Evolutionary conservation across 441 rosid genomes (phyloP), one percentile per base, ranked within the genome.

Genomic region (Syzygium malaccense): DNA sequence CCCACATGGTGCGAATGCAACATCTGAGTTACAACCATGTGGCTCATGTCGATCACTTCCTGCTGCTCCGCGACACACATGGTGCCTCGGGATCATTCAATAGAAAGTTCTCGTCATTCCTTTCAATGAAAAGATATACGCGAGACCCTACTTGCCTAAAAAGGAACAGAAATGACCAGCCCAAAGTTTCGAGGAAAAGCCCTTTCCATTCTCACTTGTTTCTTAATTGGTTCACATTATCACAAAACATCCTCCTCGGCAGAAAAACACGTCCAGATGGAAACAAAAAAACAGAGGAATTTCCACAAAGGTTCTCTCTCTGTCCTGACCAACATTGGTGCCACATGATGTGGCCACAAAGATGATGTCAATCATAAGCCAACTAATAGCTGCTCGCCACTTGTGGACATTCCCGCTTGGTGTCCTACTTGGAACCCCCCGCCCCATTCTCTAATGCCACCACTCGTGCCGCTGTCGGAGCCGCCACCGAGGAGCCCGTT

Each of bases 321-420:
- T 54, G 88, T 53, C 15, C 60, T 15, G 28, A 49, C 30, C 78
- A 19, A 18, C 55, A 12, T 51, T 26, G 45, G 45, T 1, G 55
- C 30, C 28, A 41, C 88, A 48, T 45, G 48, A 7, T 45, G 7
- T 20, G 79, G 56, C 54, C 55, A 58, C 37, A 12, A 37, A 3
- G 25, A 18, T 18, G 83, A 79, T 14, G 85, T 62, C 89, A 55
- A 86, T 75, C 86, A 86, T 54, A 86, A 88, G 33, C 54, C 41
- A 60, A 86, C 94, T 88, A 93, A 90, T 66, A 91, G 62, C 26
- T 90, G 90, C 20, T 89, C 89, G 80, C 89, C 96, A 92, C 86
- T 90, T 91, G 92, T 89, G 87, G 91, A 66, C 71, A 88, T 54
- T 5, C 87, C 91, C 91, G 87, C 91, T 55, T 90, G 85, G n/a